Conservation (phyloP, 192 early-diverging fungal species). For the Umbelopsis ramanniana region DNA sequence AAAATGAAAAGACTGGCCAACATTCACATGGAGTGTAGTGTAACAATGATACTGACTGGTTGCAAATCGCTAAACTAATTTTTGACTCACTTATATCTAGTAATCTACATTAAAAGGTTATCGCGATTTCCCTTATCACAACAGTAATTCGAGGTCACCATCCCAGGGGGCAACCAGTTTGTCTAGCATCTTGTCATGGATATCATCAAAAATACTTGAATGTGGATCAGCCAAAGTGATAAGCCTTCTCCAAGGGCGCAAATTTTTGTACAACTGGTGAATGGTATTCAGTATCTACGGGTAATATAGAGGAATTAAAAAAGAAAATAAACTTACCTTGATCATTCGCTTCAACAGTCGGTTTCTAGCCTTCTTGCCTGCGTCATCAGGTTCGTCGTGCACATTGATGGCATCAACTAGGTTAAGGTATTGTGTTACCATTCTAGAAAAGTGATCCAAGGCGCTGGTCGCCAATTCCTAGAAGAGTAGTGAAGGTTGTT, state of each 20-base stretch:
- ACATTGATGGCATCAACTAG: slow-evolving; percentile 18
- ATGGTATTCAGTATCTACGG: neutral
- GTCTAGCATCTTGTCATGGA: neutral
- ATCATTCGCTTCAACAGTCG: slow-evolving; percentile 36
- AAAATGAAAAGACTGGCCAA: neutral
- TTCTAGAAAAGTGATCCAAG: slow-evolving; percentile 20
- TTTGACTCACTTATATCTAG: neutral
- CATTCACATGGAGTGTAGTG: neutral
- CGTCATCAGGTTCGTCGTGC: neutral
- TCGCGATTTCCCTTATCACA: neutral
- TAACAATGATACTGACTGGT: neutral
- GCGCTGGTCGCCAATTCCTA: slow-evolving; percentile 21
- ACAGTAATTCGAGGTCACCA: neutral
- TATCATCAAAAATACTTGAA: neutral
- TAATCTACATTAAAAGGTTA: neutral
- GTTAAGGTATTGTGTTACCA: slow-evolving; percentile 28
- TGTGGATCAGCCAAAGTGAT: neutral
- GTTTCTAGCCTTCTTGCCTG: slow-evolving; percentile 19
- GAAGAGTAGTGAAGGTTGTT: neutral
- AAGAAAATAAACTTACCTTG: slow-evolving; percentile 23
- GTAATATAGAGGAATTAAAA: neutral
- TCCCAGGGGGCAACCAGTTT: neutral
- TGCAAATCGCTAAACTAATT: neutral
- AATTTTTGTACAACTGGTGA: slow-evolving; percentile 15
- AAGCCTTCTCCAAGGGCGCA: slow-evolving; percentile 14